phyloP scores from a whole-genome alignment of 2,329 filamentous ascomycete species.

The Beauveria sp. region DNA sequence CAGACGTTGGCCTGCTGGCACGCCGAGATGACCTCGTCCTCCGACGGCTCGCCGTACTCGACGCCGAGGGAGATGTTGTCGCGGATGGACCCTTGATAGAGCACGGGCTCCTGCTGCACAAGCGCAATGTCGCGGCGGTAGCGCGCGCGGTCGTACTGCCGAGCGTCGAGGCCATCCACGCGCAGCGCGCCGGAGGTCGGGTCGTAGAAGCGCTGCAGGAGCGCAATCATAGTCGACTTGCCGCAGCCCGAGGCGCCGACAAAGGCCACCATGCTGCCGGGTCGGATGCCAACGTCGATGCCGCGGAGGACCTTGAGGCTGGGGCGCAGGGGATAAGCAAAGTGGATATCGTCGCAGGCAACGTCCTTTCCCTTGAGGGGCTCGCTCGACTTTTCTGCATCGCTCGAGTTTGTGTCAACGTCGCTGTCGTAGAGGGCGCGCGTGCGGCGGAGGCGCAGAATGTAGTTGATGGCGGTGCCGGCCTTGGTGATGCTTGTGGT shows the following conservation, averaged over 20 bases:
- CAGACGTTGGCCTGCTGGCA: conserved; percentile 48
- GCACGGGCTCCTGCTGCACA: conserved; percentile 34
- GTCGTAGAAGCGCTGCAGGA: conserved; percentile 39
- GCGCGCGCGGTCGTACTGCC: conserved; percentile 20
- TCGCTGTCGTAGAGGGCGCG: conserved; percentile 24
- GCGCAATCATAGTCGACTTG: conserved; percentile 52
- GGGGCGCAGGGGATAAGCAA: conserved; percentile 46
- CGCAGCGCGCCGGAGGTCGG: conserved; percentile 24
- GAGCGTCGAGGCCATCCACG: conserved; percentile 24
- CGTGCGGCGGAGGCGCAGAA: conserved; percentile 32
- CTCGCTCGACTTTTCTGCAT: conserved; percentile 6
- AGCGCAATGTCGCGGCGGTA: conserved; percentile 31
- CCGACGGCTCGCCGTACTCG: conserved; percentile 22
- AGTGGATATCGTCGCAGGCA: conserved; percentile 44
- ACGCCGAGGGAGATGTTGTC: conserved; percentile 49
- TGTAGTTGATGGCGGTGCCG: conserved; percentile 39
- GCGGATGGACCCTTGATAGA: conserved; percentile 44
- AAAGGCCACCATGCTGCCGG: conserved; percentile 44
- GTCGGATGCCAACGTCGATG: conserved; percentile 32
- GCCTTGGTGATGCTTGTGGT: conserved; percentile 46
- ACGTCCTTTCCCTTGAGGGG: conserved; percentile 27
- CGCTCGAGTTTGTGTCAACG: conserved; percentile 13
- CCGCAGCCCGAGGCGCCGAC: conserved; percentile 52
- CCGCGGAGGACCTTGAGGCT: conserved; percentile 28
- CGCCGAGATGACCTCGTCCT: conserved; percentile 38